Base-by-base conservation (phyloP, 805 yeast genomes). In the Kodamaea nitidulidarum region DNA sequence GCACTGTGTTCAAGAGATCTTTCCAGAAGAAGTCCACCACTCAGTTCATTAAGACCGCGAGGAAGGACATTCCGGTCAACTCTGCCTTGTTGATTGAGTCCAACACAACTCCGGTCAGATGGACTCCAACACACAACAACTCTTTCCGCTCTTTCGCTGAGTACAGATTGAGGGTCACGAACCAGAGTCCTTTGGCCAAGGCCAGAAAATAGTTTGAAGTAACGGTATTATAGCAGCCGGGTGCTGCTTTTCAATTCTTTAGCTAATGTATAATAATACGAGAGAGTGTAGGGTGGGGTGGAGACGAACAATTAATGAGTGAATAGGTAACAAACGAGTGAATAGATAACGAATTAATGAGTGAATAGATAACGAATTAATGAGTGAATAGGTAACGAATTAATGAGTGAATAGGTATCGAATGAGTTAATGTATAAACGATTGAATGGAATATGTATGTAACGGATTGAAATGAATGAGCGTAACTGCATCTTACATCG, bases 141-240 rank as follows among this genome's bases (percentile, higher is more conserved):
- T 56, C 70, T 15, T 67, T 63, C 52, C 56, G 70, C 41, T 57
- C 69, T 3, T 68, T 68, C 51, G 71, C 71, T 29, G 73, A 68
- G 47, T 68, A 68, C 56, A 56, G 73, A 46, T 63, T 68, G 51
- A 60, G 61, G 43, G 70, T 55, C 7, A 58, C 59, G 32, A 60
- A 67, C 55, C 71, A 66, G 43, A 55, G 65, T 32, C 73, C 73
- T 11, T 65, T 68, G 56, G 58, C 56, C 16, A 38, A 58, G 38
- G 57, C 57, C 41, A 43, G 46, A 22, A 50, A 53, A 38, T 38
- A 32, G 11, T 10, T 21, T 7, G 5, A 15, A 12, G n/a, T n/a
- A n/a, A n/a, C n/a, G n/a, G n/a, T n/a, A n/a, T n/a, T n/a, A n/a
- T n/a, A n/a, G 15, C 15, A 32, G 12, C 33, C 27, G 21, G 21